phyloP scores from a whole-genome alignment of 768 basidiomycete species.

The Melanogaster broomeanus region DNA sequence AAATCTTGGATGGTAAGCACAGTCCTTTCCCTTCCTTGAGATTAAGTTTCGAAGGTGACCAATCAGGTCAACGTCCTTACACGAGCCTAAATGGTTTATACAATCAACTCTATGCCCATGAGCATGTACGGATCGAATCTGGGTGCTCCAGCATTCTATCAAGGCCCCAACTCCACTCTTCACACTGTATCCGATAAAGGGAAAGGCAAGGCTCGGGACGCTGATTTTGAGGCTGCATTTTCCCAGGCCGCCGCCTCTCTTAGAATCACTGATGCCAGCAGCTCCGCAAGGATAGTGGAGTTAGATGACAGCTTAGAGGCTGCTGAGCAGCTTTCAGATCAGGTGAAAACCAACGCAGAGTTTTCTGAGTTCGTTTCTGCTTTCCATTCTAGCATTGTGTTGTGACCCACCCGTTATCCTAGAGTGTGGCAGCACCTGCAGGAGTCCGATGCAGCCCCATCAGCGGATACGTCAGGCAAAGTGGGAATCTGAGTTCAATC shows the following conservation, averaged over 20 bases:
- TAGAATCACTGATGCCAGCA: constrained; percentile 39
- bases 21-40: not conserved
- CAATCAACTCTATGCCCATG: constrained; percentile 34
- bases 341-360: constrained; percentile 34
- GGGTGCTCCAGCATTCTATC: constrained; percentile 36
- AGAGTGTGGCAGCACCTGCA: constrained; percentile 69
- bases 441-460: constrained; percentile 56
- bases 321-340: constrained; percentile 42
- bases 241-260: constrained; percentile 62
- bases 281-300: constrained; percentile 53
- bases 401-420: constrained; percentile 4
- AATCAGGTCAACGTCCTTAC: constrained; percentile 39
- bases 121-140: constrained; percentile 35
- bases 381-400: not conserved
- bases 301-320: constrained; percentile 43
- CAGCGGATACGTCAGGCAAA: constrained; percentile 66
- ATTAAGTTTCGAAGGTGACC: constrained; percentile 4
- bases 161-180: constrained; percentile 26
- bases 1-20: constrained; percentile 27
- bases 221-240: constrained; percentile 87
- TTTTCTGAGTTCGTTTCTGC: constrained; percentile 51
- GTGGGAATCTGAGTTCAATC: constrained; percentile 85
- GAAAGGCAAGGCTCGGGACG: constrained; percentile 79
- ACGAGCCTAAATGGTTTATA: constrained; percentile 38
- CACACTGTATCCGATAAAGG: constrained; percentile 45